Conservation (phyloP, 495 filamentous ascomycete species). For the Tuber indicum region DNA sequence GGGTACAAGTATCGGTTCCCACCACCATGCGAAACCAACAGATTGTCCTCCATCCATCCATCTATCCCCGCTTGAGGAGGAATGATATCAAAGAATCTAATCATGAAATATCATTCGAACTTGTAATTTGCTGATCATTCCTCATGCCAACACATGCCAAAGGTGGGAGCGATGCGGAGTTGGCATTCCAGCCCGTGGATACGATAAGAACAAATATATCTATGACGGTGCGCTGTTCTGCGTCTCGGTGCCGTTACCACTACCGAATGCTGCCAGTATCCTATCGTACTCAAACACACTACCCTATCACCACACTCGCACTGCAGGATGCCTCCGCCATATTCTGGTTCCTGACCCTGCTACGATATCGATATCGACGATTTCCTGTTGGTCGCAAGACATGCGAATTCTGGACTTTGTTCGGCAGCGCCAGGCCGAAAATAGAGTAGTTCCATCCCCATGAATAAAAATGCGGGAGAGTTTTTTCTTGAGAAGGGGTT, state of each 20-base stretch:
- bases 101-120: constrained; percentile 1
- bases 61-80: not conserved
- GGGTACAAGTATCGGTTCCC: not conserved
- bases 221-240: not conserved
- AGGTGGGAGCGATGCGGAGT: not conserved
- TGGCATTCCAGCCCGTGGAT: not conserved
- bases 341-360: too few species aligned
- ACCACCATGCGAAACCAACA: not conserved
- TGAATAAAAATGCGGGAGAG: not conserved
- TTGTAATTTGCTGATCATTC: not conserved
- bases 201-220: not conserved
- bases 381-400: too few species aligned
- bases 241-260: not conserved
- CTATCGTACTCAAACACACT: too few species aligned
- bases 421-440: too few species aligned
- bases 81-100: not conserved
- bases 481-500: not conserved
- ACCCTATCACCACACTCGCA: too few species aligned
- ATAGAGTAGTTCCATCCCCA: too few species aligned
- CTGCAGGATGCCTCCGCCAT: too few species aligned
- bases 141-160: not conserved
- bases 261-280: not conserved
- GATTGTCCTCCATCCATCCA: not conserved
- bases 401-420: too few species aligned
- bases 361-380: too few species aligned